Evolutionary conservation across 2,329 filamentous ascomycete species (phyloP), one percentile per base, ranked within the genome.

Genomic region (Clonostachys rosea): DNA sequence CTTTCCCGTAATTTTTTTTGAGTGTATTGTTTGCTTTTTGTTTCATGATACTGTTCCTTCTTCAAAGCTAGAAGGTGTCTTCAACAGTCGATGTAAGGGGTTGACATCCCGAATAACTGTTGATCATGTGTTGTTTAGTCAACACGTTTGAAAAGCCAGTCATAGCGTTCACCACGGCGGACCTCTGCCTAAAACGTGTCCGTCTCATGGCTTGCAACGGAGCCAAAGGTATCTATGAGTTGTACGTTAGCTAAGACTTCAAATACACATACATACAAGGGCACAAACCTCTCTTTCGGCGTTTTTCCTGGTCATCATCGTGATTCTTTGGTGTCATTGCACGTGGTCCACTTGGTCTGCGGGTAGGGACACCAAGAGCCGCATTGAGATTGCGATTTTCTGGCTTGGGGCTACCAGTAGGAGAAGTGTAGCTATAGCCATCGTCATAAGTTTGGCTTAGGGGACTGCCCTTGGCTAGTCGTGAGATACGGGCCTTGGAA

Each of bases 281-380:
- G 12, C 33, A 56, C 72, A 59, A 67, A 83, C 80, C 75, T 74
- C 79, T 72, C 68, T 83, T 84, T 40, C 75, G 69, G 54, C 77
- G 67, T 52, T 74, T 68, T 50, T 77, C 75, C 24, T 71, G 71
- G 48, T 74, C 74, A 40, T 75, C 71, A 42, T 74, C 67, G 1
- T 68, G 68, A 48, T 70, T 76, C 61, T 71, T 79, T 1, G 79
- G 79, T 6, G 79, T 83, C 79, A 83, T 83, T 16, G 79, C 78
- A 52, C 79, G 65, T 13, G 79, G 79, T 18, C 79, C 79, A 46
- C 76, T 82, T 20, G 79, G 79, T 48, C 78, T 64, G 43, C 79
- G 69, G 9, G 69, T 61, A n/a, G 76, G 76, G 5, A 74, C 68
- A 7, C 74, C 75, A 6, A 78, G 67, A 7, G 75, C 77, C 14